These are phyloP conservation scores for Ogataea trehaloabstinens DNA, from an alignment of 805 yeast species.

Conservation along the genomic window DNA sequence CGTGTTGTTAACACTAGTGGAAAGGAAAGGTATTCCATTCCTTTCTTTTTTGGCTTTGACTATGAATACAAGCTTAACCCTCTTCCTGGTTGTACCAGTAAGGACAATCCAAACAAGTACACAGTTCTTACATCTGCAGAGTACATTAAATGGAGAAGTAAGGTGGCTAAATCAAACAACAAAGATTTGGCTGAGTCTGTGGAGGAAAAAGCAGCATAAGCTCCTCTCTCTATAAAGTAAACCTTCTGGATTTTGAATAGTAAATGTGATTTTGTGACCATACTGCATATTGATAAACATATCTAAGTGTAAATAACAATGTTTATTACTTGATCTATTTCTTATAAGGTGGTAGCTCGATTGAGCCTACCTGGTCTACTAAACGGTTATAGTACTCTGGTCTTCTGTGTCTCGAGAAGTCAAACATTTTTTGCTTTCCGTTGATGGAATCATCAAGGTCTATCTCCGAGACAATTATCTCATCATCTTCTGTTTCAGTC, in stretches of 20 bases:
- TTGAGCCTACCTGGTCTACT: conserved; percentile 2
- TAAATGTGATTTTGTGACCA: no score
- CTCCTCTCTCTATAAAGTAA: background rate
- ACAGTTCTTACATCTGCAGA: conserved; percentile 9
- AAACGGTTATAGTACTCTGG: conserved; percentile 5
- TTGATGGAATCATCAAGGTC: conserved; percentile 6
- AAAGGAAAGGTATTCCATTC: conserved; percentile 10
- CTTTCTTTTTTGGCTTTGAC: conserved; percentile 12
- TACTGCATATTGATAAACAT: no score
- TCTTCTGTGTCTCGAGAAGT: conserved; percentile 9
- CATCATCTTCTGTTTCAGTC: conserved; percentile 8
- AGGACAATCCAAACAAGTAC: conserved; percentile 7
- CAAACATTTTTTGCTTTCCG: conserved; percentile 6
- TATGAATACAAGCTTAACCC: conserved; percentile 5
- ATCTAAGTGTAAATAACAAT: no score
- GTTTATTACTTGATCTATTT: no score
- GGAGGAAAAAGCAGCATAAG: background rate
- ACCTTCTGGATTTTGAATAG: no score
- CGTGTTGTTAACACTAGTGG: conserved; percentile 10
- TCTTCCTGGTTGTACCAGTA: conserved; percentile 6
- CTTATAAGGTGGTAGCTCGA: conserved; percentile 5
- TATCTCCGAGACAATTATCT: conserved; percentile 8
- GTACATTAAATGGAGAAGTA: conserved; percentile 3
- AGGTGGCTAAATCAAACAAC: background rate
- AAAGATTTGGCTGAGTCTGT: background rate